Evolutionary conservation across 2,329 filamentous ascomycete species (phyloP).

Genomic region (Verticillium nonalfalfae): DNA sequence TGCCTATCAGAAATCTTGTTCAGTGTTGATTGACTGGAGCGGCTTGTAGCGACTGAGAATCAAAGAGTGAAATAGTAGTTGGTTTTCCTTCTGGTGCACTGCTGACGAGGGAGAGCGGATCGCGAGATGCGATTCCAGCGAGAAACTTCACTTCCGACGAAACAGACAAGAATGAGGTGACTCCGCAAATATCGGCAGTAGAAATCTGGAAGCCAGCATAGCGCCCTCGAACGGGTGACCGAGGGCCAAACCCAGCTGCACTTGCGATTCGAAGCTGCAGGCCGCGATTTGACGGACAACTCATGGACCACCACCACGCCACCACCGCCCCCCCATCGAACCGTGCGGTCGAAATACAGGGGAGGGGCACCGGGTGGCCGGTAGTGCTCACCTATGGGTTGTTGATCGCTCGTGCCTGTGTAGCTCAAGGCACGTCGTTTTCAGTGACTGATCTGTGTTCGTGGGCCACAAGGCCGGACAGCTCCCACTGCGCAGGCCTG

Average conservation of each 20-base stretch:
- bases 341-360: not conserved
- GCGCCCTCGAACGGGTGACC: not conserved
- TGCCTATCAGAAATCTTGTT: not conserved
- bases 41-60: not conserved
- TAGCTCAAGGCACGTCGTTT: not conserved
- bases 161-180: not conserved
- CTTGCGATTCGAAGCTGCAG: constrained; percentile 11
- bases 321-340: not conserved
- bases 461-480: not conserved
- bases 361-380: not conserved
- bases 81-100: not conserved
- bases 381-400: not conserved
- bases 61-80: not conserved
- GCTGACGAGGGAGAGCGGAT: not conserved
- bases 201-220: not conserved
- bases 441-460: not conserved
- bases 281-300: constrained; percentile 10
- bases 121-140: not conserved
- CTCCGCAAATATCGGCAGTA: not conserved
- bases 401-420: not conserved
- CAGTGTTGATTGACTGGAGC: not conserved
- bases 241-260: constrained; percentile 5
- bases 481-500: not conserved
- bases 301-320: constrained; percentile 6
- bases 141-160: not conserved